Evolutionary conservation across 192 early-diverging fungal species (phyloP).

Genomic region (Cladochytrium replicatum): DNA sequence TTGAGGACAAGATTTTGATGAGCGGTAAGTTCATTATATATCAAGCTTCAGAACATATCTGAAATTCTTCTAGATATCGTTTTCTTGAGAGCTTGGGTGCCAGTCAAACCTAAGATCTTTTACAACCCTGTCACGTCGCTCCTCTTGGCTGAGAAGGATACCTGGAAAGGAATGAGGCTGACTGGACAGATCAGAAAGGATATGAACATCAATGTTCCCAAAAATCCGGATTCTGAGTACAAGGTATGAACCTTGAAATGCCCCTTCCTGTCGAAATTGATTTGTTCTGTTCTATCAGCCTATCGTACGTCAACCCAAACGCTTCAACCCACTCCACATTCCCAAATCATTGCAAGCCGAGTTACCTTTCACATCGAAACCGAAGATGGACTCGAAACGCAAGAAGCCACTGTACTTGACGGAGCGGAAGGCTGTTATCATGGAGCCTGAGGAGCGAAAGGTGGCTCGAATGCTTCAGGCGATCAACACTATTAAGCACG

Average conservation of each 20-base stretch:
- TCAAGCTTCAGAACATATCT: no score
- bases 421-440: slow-evolving; percentile 67
- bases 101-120: slow-evolving; percentile 86
- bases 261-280: not conserved
- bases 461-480: slow-evolving; percentile 73
- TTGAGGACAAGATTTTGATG: slow-evolving; percentile 95
- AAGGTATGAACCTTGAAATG: slow-evolving; percentile 41
- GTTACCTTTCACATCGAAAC: slow-evolving; percentile 84
- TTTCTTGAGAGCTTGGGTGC: slow-evolving; percentile 94
- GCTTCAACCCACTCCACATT: slow-evolving; percentile 73
- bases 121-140: slow-evolving; percentile 97
- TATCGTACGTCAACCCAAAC: slow-evolving; percentile 62
- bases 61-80: slow-evolving; percentile 70
- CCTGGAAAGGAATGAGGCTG: slow-evolving; percentile 83
- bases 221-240: slow-evolving; percentile 80
- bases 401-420: slow-evolving; percentile 37
- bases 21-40: slow-evolving; percentile 59
- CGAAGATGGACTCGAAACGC: slow-evolving; percentile 53
- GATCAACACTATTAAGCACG: slow-evolving; percentile 76
- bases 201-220: slow-evolving; percentile 49
- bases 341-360: slow-evolving; percentile 70
- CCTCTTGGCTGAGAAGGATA: slow-evolving; percentile 59
- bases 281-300: slow-evolving; percentile 26
- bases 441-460: slow-evolving; percentile 87
- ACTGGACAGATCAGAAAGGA: slow-evolving; percentile 76